These are phyloP conservation scores for Bretziella fagacearum DNA, from an alignment of 2,329 filamentous ascomycete genomes.

Conservation along the genomic window DNA sequence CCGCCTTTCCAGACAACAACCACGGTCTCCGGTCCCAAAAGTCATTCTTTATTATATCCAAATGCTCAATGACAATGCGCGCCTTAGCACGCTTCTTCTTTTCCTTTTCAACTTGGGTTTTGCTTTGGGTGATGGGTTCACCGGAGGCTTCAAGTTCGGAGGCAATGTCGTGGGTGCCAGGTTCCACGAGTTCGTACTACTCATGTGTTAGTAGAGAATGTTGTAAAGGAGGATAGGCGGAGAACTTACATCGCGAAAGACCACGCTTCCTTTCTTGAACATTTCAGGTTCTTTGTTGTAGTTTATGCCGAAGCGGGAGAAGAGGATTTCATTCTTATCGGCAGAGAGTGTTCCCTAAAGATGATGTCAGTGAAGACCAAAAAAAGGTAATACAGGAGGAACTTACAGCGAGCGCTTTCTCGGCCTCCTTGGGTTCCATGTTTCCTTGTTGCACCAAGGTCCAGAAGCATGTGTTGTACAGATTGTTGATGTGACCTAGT, in stretches of 20 bases:
- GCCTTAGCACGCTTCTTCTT: constrained; percentile 69
- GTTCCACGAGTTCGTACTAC: constrained; percentile 55
- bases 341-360: constrained; percentile 61
- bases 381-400: too few relatives aligned
- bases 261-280: constrained; percentile 79
- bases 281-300: constrained; percentile 95
- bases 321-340: constrained; percentile 95
- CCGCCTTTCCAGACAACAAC: constrained; percentile 59
- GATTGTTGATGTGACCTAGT: constrained; percentile 85
- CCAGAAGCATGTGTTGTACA: constrained; percentile 98
- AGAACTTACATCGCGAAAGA: constrained; percentile 60
- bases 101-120: constrained; percentile 68
- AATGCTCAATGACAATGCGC: constrained; percentile 61
- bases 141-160: constrained; percentile 30
- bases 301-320: constrained; percentile 76
- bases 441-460: constrained; percentile 62
- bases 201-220: neutral
- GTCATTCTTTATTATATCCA: constrained; percentile 88
- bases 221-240: neutral
- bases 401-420: constrained; percentile 56
- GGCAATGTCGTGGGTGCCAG: constrained; percentile 29
- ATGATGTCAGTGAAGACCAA: constrained; percentile 18
- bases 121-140: constrained; percentile 46
- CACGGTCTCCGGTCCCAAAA: constrained; percentile 85
- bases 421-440: constrained; percentile 60